These are phyloP conservation scores for Beauveria scarabaeidicola DNA, from an alignment of 2,329 filamentous ascomycete species.

Conservation along the genomic window DNA sequence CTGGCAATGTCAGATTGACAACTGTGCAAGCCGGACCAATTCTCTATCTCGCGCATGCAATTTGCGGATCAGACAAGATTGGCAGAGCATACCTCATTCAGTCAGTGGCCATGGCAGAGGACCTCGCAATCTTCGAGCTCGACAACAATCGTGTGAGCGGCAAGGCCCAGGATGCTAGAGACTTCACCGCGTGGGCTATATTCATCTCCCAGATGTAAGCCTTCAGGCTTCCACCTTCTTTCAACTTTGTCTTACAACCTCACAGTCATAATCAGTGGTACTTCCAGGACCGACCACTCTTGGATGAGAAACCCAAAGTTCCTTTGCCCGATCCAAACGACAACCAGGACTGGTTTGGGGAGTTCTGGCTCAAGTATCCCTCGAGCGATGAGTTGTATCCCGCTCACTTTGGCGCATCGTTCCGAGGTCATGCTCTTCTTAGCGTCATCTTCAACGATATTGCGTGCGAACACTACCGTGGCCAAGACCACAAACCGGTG, in stretches of 20 bases:
- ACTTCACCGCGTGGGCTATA: conserved; percentile 27
- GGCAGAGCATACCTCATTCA: conserved; percentile 27
- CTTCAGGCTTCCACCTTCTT: neutral
- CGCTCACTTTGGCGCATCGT: conserved; percentile 20
- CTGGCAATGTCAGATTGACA: conserved; percentile 20
- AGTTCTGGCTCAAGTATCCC: conserved; percentile 30
- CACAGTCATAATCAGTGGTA: conserved; percentile 19
- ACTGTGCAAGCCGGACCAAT: conserved; percentile 29
- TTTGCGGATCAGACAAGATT: conserved; percentile 27
- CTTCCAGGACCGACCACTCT: conserved; percentile 20
- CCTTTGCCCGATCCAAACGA: conserved; percentile 21
- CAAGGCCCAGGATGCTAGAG: conserved; percentile 15
- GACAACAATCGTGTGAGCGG: conserved; percentile 11
- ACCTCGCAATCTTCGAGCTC: conserved; percentile 24
- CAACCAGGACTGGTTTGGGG: conserved; percentile 24
- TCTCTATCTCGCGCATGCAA: conserved; percentile 23
- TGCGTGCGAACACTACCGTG: conserved; percentile 13
- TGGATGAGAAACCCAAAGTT: conserved; percentile 22
- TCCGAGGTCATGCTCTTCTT: conserved; percentile 22
- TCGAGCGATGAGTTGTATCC: conserved; percentile 15
- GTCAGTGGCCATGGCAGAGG: conserved; percentile 23
- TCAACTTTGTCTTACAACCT: neutral
- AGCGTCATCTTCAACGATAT: conserved; percentile 26
- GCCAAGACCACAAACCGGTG: conserved; percentile 11
- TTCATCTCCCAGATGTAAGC: conserved; percentile 27